Conservation (phyloP, 2,329 filamentous ascomycete genomes). For the Whalleya microplaca region DNA sequence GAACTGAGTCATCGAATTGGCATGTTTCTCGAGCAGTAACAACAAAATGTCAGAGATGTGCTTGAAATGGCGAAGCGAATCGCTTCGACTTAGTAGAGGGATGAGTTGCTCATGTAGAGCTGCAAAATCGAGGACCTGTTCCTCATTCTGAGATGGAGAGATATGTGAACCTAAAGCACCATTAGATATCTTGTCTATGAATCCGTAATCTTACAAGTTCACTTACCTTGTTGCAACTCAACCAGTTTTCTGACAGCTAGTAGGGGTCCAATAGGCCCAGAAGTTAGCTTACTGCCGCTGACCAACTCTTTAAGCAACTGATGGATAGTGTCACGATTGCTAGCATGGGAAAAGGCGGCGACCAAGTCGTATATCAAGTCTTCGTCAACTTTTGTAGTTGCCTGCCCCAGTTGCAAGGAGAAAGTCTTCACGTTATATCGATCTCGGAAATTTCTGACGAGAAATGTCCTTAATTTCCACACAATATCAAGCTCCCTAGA, state of each 20-base stretch:
- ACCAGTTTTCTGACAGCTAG: conserved; percentile 31
- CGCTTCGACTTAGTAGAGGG: conserved; percentile 25
- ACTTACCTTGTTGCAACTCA: conserved; percentile 29
- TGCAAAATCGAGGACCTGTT: conserved; percentile 29
- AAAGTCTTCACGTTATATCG: conserved; percentile 24
- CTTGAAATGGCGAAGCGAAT: conserved; percentile 34
- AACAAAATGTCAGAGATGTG: conserved; percentile 32
- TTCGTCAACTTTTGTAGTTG: conserved; percentile 21
- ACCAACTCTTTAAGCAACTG: conserved; percentile 29
- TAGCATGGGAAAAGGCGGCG: conserved; percentile 31
- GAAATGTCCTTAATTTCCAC: conserved; percentile 37
- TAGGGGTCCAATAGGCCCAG: conserved; percentile 28
- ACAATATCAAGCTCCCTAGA: conserved; percentile 22
- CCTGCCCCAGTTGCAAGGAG: conserved; percentile 26
- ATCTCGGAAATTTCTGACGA: conserved; percentile 29
- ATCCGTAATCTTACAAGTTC: background rate
- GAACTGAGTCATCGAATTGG: conserved; percentile 58
- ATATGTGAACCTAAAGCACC: conserved; percentile 13
- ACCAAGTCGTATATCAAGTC: conserved; percentile 32
- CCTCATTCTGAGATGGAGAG: conserved; percentile 5
- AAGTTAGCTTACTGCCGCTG: conserved; percentile 19
- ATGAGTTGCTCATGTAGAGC: conserved; percentile 30
- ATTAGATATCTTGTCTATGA: conserved; percentile 16
- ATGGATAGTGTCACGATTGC: conserved; percentile 17
- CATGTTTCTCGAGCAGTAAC: conserved; percentile 54